Evolutionary conservation across 345 rosid genomes (phyloP), one percentile per base, ranked within the genome.

Genomic region (Salix viminalis): DNA sequence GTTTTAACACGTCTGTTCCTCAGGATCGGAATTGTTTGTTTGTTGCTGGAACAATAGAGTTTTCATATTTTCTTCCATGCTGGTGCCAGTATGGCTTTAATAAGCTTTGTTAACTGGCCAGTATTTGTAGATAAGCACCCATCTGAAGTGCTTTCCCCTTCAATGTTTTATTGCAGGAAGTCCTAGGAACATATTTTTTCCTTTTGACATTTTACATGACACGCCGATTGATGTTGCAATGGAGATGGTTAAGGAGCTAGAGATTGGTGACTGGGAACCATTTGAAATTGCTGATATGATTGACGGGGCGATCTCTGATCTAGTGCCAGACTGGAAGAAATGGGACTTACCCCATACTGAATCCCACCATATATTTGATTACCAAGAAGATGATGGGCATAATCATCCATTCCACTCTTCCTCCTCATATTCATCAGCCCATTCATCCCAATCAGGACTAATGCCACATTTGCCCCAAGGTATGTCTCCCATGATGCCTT

Each of bases 181-280:
- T 67, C 58, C 69, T 7, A 83, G 86, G 75, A 88, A 87, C 42
- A 83, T 92, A 36, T 88, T 79, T 70, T 92, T 92, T 69, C 93
- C 90, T 34, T 92, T 90, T 61, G 94, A 89, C 77, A 85, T 86
- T 72, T 32, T 83, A 85, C 80, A 85, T 75, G 94, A 92, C 71
- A 90, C 93, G 48, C 80, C 97, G 65, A 67, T 86, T 68, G 91
- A 90, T 73, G 97, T 92, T 80, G 93, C 97, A 64, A 79, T 24
- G 76, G 94, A 92, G 84, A 92, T 92, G 97, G 97, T 92, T 52
- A 89, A 83, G 83, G 97, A 92, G 80, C 87, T 92, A 32, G 91
- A 90, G 61, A 85, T 92, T 68, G 71, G 80, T 30, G 93, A 89
- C 61, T 89, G 97, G 94, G 92, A 90, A 70, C 92, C 94, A 32